phyloP scores from a whole-genome alignment of 1,284 basidiomycete genomes.

The Apiotrichum brassicae region DNA sequence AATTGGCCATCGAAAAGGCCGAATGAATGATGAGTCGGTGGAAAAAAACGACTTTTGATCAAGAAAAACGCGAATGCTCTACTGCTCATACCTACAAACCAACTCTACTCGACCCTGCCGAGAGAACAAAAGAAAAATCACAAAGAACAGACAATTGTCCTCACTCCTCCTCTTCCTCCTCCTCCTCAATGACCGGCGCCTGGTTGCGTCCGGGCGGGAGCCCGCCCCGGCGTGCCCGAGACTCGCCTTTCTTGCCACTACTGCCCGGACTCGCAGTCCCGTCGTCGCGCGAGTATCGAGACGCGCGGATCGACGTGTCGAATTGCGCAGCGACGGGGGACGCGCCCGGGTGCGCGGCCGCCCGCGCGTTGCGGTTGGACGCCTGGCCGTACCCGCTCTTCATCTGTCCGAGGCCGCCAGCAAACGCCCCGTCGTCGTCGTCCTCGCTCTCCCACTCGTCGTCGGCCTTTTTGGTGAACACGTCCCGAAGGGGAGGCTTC shows the following conservation, averaged over 20 bases:
- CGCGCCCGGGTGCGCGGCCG: background rate
- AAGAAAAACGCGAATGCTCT: too few species aligned
- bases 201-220: conserved; percentile 1
- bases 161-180: conserved; percentile 4
- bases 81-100: too few species aligned
- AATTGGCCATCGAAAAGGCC: too few species aligned
- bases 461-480: conserved; percentile 46
- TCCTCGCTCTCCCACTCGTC: conserved; percentile 49
- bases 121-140: too few species aligned
- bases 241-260: background rate
- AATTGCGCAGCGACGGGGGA: background rate
- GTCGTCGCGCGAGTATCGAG: conserved; percentile 2
- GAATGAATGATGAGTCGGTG: too few species aligned
- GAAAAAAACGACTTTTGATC: too few species aligned
- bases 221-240: background rate
- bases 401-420: conserved; percentile 46
- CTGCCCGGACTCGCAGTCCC: conserved; percentile 1
- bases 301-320: background rate
- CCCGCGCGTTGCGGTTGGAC: background rate
- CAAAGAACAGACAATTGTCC: background rate
- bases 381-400: background rate
- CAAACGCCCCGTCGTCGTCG: conserved; percentile 24
- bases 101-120: too few species aligned
- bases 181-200: conserved; percentile 5
- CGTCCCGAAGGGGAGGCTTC: conserved; percentile 44